phyloP scores from a whole-genome alignment of 202 grass and related monocot species.

The Elaeis oleifera region DNA sequence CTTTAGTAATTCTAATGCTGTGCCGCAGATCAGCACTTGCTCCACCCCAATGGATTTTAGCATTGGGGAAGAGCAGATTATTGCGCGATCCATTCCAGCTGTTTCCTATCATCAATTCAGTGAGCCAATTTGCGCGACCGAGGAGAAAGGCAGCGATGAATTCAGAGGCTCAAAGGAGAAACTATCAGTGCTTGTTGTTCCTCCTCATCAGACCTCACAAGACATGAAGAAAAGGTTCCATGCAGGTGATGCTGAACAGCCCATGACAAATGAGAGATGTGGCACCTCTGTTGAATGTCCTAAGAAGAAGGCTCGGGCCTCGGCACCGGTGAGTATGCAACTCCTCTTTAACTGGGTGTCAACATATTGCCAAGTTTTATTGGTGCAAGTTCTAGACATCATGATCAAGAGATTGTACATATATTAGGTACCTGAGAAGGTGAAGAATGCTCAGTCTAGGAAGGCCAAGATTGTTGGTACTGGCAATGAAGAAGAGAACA shows the following conservation, averaged over 20 bases:
- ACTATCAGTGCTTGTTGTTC: not conserved
- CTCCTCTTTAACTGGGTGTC: not conserved
- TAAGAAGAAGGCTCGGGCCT: slow-evolving; percentile 35
- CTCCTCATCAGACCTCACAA: too few relatives aligned
- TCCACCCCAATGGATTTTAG: slow-evolving; percentile 37
- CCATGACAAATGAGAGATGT: slow-evolving; percentile 35
- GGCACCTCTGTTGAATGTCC: slow-evolving; percentile 10
- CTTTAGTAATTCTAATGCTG: slow-evolving; percentile 37
- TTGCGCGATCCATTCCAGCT: not conserved
- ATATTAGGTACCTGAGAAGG: slow-evolving; percentile 18
- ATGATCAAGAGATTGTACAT: not conserved
- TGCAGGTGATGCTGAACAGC: not conserved
- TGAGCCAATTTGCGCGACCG: slow-evolving; percentile 2
- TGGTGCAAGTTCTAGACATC: not conserved
- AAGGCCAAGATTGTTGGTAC: slow-evolving; percentile 13
- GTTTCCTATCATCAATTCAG: slow-evolving; percentile 15
- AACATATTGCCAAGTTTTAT: not conserved
- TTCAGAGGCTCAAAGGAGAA: not conserved
- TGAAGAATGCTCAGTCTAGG: slow-evolving; percentile 28
- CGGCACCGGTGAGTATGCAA: slow-evolving; percentile 22
- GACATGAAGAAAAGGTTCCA: too few relatives aligned
- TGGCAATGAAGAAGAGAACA: slow-evolving; percentile 27
- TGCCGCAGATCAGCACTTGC: slow-evolving; percentile 40
- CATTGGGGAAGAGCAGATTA: slow-evolving; percentile 30
- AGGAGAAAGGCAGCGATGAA: slow-evolving; percentile 20